Base-by-base conservation (phyloP, 169 alveolate species). In the Plasmodium billcollinsi region DNA sequence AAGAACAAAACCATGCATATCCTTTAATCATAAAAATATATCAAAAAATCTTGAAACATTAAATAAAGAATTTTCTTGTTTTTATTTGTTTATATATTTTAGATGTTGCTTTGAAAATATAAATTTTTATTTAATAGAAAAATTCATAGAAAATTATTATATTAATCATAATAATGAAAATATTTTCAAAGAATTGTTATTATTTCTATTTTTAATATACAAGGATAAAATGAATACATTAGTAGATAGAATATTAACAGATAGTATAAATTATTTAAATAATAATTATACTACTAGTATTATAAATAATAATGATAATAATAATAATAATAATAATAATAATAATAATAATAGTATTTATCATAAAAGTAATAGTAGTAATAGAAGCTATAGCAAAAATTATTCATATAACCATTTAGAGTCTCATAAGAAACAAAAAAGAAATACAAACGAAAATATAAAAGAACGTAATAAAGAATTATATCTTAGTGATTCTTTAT, bases 121-220 rank as follows among this genome's bases (percentile, higher is more conserved):
- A n/a, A 72, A 58, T 86, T 86, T 86, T 86, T 86, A 86, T 61
- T 72, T 73, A 49, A 86, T 86, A 61, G 92, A 86, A 86, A 86
- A 86, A 86, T 73, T 72, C 73, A 70, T 86, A 33, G 88, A 86
- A 67, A 70, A 67, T 62, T 72, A 86, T 49, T 86, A 86, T 56
- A 72, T 43, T 24, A 86, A 61, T 74, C 70, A 86, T 2, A 65
- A 74, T 49, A 86, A 71, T 20, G 91, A 83, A 43, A 86, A 67
- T 66, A 63, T 86, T 20, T 73, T 72, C 26, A 86, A 73, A 54
- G 92, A 86, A 54, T 65, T 86, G 43, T 59, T 71, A 49, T 65
- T 86, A 54, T 86, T 86, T 61, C 50, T 86, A 18, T 73, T 86
- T 72, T 86, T 86, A 70, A 86, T 73, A 43, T 86, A 73, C 76